Conservation (phyloP, 805 yeast genomes). For the Candida mattraensis region DNA sequence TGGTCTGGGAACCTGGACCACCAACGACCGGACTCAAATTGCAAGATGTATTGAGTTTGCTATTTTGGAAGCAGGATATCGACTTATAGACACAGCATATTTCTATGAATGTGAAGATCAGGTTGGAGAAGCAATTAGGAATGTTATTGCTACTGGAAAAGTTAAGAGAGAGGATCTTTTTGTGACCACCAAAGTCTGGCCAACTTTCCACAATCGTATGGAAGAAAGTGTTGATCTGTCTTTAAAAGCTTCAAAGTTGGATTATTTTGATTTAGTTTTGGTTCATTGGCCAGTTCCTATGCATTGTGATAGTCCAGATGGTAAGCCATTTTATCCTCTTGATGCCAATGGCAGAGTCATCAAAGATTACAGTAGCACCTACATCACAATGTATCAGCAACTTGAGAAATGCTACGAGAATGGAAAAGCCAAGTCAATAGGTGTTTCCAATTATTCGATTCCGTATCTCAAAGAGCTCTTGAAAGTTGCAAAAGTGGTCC, state of each 20-base stretch:
- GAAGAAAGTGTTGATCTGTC: slow-evolving; percentile 38
- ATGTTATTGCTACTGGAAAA: slow-evolving; percentile 8
- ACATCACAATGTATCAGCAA: slow-evolving; percentile 61
- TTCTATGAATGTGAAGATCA: slow-evolving; percentile 40
- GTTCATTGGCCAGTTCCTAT: slow-evolving; percentile 47
- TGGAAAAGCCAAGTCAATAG: slow-evolving; percentile 43
- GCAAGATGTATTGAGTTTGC: slow-evolving; percentile 18
- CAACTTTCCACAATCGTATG: slow-evolving; percentile 31
- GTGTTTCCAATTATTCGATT: slow-evolving; percentile 40
- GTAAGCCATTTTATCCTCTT: slow-evolving; percentile 25
- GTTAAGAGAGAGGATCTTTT: slow-evolving; percentile 17
- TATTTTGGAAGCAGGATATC: slow-evolving; percentile 34
- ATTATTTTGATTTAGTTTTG: slow-evolving; percentile 45
- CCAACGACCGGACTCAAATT: slow-evolving; percentile 11
- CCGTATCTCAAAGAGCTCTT: slow-evolving; percentile 35
- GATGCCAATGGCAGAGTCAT: slow-evolving; percentile 26
- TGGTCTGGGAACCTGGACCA: slow-evolving; percentile 26
- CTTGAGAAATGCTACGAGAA: slow-evolving; percentile 67
- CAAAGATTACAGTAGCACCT: slow-evolving; percentile 42
- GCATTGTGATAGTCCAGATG: slow-evolving; percentile 21
- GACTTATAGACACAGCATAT: slow-evolving; percentile 44
- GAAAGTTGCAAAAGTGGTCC: slow-evolving; percentile 36
- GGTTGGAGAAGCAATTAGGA: slow-evolving; percentile 41
- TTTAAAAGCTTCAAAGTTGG: slow-evolving; percentile 37
- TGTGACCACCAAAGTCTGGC: slow-evolving; percentile 23